phyloP scores from a whole-genome alignment of 306 rosid genomes.

The Cotoneaster glaucophyllus region DNA sequence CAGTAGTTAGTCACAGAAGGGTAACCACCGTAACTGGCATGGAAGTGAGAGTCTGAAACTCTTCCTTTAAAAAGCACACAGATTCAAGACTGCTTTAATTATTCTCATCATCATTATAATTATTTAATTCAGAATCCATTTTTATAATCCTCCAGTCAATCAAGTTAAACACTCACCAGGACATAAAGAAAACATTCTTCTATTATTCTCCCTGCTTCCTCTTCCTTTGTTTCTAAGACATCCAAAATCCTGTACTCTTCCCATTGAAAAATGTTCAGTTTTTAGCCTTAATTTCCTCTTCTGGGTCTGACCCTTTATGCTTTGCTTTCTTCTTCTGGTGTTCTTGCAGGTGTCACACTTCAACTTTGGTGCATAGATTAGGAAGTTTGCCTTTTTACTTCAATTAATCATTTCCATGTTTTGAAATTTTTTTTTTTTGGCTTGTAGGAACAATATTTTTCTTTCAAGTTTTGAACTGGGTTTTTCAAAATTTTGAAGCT shows the following conservation, averaged over 20 bases:
- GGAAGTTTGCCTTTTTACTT: not conserved
- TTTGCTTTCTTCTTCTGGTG: not conserved
- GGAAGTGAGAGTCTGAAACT: not conserved
- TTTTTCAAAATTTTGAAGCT: not conserved
- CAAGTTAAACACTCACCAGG: not conserved
- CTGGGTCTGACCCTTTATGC: constrained; percentile 4
- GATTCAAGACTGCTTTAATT: not conserved
- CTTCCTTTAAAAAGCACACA: not conserved
- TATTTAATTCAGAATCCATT: not conserved
- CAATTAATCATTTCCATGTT: not conserved
- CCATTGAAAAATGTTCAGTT: not conserved
- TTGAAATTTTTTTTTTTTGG: not conserved
- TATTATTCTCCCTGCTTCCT: not conserved
- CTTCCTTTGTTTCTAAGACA: not conserved
- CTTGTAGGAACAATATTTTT: not conserved
- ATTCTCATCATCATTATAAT: not conserved
- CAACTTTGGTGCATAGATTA: not conserved
- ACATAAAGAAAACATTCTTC: not conserved
- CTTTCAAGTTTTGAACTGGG: not conserved
- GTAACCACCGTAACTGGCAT: not conserved
- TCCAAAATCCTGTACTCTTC: not conserved
- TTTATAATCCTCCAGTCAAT: not conserved
- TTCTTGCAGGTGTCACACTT: not conserved
- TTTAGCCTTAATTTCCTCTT: not conserved
- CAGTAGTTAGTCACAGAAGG: not conserved